Evolutionary conservation across 768 basidiomycete species (phyloP), one percentile per base, ranked within the genome.

Genomic region (Phylloporus sp.): DNA sequence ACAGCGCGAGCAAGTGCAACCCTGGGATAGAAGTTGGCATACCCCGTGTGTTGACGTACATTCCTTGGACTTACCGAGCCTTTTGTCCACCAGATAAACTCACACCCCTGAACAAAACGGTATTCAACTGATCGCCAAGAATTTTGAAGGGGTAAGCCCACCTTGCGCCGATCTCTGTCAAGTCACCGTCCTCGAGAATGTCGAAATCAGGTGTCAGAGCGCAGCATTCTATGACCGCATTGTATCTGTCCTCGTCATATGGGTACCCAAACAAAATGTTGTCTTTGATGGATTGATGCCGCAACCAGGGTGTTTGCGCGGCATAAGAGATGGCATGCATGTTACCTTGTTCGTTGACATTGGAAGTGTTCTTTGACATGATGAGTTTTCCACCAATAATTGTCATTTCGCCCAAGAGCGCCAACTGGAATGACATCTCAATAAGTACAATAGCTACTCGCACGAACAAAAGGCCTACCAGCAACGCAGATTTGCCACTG

Each of bases 1-100:
- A 90, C 84, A 1, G 91, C 90, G 13, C 91, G 80, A 11, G 90
- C 91, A 10, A 93, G 76, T 0, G 89, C 89, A 15, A 92, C 87
- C 55, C 87, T 85, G 13, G n/a, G 11, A 35, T 4, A 0, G 5
- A 2, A 2, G 32, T 68, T 1, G 68, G 49, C 29, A 5, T 13
- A 45, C 26, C 3, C 20, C 22, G 3, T 0, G 24, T 26, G 8
- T 46, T 6, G 8, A 18, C n/a, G n/a, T 12, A 31, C 6, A n/a
- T 9, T 10, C n/a, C n/a, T 7, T 1, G 4, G 23, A 55, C 72
- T 52, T 57, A 83, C 84, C 86, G 73, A 48, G 88, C 86, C 66
- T 91, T 91, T 70, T 91, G 89, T 6, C 90, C 90, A 27, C 90
- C 90, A 29, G 84, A 86, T 55, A 91, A 69, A 66, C 80, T 86